Base-by-base conservation (phyloP, 73 alveolate species). In the Stentor roeselii region DNA sequence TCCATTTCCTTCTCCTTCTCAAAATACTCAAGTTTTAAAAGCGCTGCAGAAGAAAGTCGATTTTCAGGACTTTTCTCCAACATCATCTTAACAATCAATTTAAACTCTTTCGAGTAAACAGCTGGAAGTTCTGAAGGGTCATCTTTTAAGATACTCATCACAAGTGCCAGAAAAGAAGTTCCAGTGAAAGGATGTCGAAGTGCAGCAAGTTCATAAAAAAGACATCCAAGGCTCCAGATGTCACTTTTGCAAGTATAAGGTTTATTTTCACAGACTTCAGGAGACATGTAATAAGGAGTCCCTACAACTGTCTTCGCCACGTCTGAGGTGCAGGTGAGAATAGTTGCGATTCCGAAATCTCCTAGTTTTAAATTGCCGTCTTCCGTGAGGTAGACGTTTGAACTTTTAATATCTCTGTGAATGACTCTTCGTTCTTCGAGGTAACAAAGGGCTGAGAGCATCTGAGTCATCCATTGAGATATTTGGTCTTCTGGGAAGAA, bases 221-320 rank as follows among this genome's bases (percentile, higher is more conserved):
- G 82, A 76, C 98, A 92, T n/a, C 99, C 99, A 37, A 93, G 93
- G 3, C 93, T 40, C 98, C 99, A 95, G 87, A 93, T 91, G 91
- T 95, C 99, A 27, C 91, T 85, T 41, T 92, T 95, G 42, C 87
- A 89, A 4, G 95, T 86, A 83, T 90, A 89, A 3, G 97, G 97
- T 0, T 42, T 35, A 21, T 80, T 86, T 4, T 91, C 88, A 34
- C 94, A 96, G 42, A 95, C 89, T 40, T 95, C 99, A 31, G 99
- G 99, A 3, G 96, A 88, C 40, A 95, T 84, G 75, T 95, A 95
- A 88, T 96, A 95, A 42, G 89, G 93, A 6, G 99, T 95, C 15
- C 94, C 99, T 0, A 95, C 98, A 40, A 88, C 60, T 42, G 88
- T 83, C 3, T 90, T 91, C 35, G 86, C 84, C 0, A 82, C 80